Percentiles rank a stretch among this genome's conserved stretches.
These are phyloP conservation scores for Rhinocladiella similis DNA, from an alignment of 2,329 filamentous ascomycete genomes.

Conservation along the genomic window DNA sequence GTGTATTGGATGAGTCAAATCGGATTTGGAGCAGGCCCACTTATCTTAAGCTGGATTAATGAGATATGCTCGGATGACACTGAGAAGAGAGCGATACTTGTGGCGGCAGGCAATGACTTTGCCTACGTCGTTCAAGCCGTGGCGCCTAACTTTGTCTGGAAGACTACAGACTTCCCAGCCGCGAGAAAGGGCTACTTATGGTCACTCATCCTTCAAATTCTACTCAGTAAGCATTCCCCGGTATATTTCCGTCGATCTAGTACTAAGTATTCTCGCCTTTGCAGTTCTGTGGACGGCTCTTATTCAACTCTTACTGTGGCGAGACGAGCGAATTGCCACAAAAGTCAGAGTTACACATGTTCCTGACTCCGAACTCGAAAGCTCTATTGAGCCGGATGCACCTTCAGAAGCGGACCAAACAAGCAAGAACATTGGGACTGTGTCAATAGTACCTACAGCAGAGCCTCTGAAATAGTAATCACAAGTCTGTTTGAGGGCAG, in stretches of 20 bases:
- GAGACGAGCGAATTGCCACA: conserved; percentile 6
- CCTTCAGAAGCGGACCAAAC: no score
- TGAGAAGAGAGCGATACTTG: conserved; percentile 36
- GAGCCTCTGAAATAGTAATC: no score
- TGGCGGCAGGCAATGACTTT: conserved; percentile 36
- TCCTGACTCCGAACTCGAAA: no score
- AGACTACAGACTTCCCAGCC: conserved; percentile 41
- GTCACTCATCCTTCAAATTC: conserved; percentile 37
- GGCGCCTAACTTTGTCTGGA: conserved; percentile 45
- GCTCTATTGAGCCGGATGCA: no score
- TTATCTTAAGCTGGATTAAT: conserved; percentile 41
- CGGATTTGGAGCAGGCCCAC: conserved; percentile 36
- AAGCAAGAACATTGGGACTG: no score
- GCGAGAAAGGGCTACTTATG: conserved; percentile 41
- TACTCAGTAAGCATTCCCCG: conserved; percentile 34
- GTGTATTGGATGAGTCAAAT: conserved; percentile 40
- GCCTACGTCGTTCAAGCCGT: conserved; percentile 39
- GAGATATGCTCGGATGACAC: conserved; percentile 34
- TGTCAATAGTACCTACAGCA: no score
- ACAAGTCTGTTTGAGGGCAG: no score
- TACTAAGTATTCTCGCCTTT: background rate
- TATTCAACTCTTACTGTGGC: conserved; percentile 34
- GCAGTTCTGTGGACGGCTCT: conserved; percentile 32
- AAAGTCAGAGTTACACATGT: background rate
- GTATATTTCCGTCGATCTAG: no score